phyloP scores from a whole-genome alignment of 202 grass and related monocot species.

The Tripidium arundinaceum region DNA sequence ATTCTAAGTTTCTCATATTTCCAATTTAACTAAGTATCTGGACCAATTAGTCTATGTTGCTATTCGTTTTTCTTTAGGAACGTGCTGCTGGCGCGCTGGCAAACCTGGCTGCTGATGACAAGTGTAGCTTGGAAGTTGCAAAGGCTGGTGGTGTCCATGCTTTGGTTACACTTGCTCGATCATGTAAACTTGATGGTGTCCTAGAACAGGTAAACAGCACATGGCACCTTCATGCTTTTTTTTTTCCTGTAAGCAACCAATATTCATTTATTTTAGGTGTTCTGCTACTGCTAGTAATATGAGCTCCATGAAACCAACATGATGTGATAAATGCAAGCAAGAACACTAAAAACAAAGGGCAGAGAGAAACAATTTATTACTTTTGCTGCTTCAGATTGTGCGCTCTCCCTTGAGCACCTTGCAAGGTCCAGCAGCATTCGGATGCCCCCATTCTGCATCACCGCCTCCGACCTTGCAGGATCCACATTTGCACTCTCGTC shows the following conservation, averaged over 20 bases:
- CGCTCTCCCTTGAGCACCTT: constrained; percentile 74
- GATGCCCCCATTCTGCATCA: constrained; percentile 88
- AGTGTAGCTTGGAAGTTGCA: constrained; percentile 97
- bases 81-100: constrained; percentile 94
- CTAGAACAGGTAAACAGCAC: constrained; percentile 72
- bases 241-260: background rate
- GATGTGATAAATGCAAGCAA: constrained; percentile 12
- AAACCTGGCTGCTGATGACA: constrained; percentile 98
- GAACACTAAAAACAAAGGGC: constrained; percentile 9
- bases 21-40: constrained; percentile 8
- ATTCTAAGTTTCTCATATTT: constrained; percentile 12
- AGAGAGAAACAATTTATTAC: constrained; percentile 44
- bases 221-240: constrained; percentile 7
- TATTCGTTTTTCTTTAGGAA: constrained; percentile 61
- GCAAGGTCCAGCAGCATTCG: constrained; percentile 83
- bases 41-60: background rate
- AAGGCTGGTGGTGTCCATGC: constrained; percentile 93
- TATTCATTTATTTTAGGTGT: constrained; percentile 11
- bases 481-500: constrained; percentile 92
- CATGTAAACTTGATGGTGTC: constrained; percentile 88
- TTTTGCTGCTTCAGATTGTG: constrained; percentile 97
- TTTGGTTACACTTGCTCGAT: constrained; percentile 93
- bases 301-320: background rate
- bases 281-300: background rate
- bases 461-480: constrained; percentile 78